Conservation (phyloP, 2,329 filamentous ascomycete genomes). For the Talaromyces sp. region DNA sequence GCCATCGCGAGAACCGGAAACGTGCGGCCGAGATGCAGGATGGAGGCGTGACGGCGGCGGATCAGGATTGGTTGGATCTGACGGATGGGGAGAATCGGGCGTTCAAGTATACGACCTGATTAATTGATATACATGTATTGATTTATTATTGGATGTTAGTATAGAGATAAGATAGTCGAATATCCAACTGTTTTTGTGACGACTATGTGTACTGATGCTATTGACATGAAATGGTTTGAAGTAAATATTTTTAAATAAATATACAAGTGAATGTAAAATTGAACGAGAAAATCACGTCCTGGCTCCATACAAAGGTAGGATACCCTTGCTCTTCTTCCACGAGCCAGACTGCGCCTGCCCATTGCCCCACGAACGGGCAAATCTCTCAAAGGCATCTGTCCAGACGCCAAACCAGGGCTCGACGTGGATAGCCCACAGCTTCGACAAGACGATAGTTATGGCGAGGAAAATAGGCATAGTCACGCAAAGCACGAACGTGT, state of each 20-base stretch:
- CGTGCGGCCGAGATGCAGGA: conserved; percentile 1
- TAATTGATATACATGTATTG: not conserved
- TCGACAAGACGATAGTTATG: conserved; percentile 42
- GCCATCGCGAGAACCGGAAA: conserved; percentile 1
- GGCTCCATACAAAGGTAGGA: not conserved
- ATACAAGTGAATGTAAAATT: not conserved
- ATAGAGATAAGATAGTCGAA: too few species aligned
- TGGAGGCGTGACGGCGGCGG: conserved; percentile 2
- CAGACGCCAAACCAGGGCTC: conserved; percentile 45
- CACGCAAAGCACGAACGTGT: not conserved
- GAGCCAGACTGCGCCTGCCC: not conserved
- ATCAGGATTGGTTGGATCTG: conserved; percentile 6
- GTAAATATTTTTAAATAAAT: too few species aligned
- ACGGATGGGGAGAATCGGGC: conserved; percentile 3
- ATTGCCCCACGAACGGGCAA: conserved; percentile 17
- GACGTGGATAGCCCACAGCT: conserved; percentile 50
- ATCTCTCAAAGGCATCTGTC: conserved; percentile 20
- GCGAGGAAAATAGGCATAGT: not conserved
- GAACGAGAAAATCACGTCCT: not conserved
- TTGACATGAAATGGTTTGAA: too few species aligned
- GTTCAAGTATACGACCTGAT: conserved; percentile 6
- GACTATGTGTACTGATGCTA: too few species aligned
- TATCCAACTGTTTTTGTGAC: too few species aligned
- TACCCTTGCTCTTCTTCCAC: not conserved
- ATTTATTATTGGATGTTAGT: not conserved